These are phyloP conservation scores for Lepidium africanum DNA, from an alignment of 345 rosid species.

Conservation along the genomic window DNA sequence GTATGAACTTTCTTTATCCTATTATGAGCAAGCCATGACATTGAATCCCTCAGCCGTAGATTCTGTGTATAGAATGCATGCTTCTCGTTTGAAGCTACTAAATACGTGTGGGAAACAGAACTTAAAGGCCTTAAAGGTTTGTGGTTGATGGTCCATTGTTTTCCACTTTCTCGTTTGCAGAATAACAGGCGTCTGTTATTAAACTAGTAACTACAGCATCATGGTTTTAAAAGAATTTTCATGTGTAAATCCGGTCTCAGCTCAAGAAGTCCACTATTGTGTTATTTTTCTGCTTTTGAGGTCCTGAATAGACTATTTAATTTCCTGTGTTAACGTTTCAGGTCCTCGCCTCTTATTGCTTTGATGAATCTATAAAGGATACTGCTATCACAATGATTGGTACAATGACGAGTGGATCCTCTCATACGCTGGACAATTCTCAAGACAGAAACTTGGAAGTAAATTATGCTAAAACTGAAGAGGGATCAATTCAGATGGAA, in stretches of 20 bases:
- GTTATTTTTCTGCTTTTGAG: background rate
- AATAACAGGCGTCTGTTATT: background rate
- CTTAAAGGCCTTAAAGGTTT: slow-evolving; percentile 70
- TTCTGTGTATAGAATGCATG: slow-evolving; percentile 93
- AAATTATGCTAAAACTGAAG: slow-evolving; percentile 32
- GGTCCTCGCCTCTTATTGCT: slow-evolving; percentile 62
- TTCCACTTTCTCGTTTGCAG: background rate
- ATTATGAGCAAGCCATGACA: slow-evolving; percentile 68
- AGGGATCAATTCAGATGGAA: slow-evolving; percentile 49
- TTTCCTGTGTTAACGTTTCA: slow-evolving; percentile 31
- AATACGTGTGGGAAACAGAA: slow-evolving; percentile 57
- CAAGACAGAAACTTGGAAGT: slow-evolving; percentile 36
- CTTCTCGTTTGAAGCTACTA: slow-evolving; percentile 87
- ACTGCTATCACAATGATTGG: slow-evolving; percentile 38
- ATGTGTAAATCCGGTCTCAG: background rate
- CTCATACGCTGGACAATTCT: slow-evolving; percentile 28
- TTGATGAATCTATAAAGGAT: slow-evolving; percentile 54
- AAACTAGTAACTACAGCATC: background rate
- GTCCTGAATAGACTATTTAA: slow-evolving; percentile 8
- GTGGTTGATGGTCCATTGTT: slow-evolving; percentile 17
- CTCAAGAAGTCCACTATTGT: background rate
- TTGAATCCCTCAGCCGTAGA: slow-evolving; percentile 85
- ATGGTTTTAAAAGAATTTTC: background rate
- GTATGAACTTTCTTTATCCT: slow-evolving; percentile 54
- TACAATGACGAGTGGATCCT: slow-evolving; percentile 41